Evolutionary conservation across 495 filamentous ascomycete genomes (phyloP).

Genomic region (Aspergillus sclerotiicarbonarius): DNA sequence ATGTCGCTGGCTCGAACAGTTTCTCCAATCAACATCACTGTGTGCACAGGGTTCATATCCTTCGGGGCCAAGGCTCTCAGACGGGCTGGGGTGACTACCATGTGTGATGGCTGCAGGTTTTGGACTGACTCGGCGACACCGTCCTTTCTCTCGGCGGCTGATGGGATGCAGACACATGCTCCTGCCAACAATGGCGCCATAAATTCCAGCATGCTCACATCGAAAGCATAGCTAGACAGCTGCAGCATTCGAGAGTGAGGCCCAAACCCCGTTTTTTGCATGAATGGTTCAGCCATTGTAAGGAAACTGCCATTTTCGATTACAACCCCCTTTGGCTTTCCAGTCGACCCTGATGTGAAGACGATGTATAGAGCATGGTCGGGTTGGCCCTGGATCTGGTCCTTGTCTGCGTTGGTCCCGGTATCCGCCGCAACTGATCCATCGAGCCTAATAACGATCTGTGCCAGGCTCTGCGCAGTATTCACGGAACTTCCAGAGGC

Average conservation of each 20-base stretch:
- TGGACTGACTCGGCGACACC: conserved; percentile 29
- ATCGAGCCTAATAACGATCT: background rate
- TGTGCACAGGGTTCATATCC: conserved; percentile 30
- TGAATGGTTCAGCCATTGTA: background rate
- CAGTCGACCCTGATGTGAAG: conserved; percentile 82
- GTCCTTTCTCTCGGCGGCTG: conserved; percentile 32
- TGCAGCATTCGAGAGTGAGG: conserved; percentile 46
- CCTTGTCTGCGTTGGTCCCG: background rate
- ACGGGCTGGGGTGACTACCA: conserved; percentile 28
- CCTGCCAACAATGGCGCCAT: conserved; percentile 54
- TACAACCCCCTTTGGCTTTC: conserved; percentile 59
- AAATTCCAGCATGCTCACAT: conserved; percentile 55
- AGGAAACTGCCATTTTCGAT: conserved; percentile 8
- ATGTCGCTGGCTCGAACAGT: conserved; percentile 23
- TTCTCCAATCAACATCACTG: conserved; percentile 40
- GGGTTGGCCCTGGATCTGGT: background rate
- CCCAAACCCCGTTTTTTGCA: background rate
- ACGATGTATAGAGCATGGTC: conserved; percentile 30
- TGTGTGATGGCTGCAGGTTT: conserved; percentile 20
- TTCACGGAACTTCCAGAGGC: background rate
- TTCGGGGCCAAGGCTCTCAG: conserved; percentile 15
- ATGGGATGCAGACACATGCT: conserved; percentile 56
- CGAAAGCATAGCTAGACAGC: conserved; percentile 58
- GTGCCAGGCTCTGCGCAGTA: background rate
- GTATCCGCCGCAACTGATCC: background rate